A percentile compares a stretch with the other conserved stretches of the same genome.
Evolutionary conservation across 768 basidiomycete genomes (phyloP).

Genomic region (Kwoniella dendrophila): DNA sequence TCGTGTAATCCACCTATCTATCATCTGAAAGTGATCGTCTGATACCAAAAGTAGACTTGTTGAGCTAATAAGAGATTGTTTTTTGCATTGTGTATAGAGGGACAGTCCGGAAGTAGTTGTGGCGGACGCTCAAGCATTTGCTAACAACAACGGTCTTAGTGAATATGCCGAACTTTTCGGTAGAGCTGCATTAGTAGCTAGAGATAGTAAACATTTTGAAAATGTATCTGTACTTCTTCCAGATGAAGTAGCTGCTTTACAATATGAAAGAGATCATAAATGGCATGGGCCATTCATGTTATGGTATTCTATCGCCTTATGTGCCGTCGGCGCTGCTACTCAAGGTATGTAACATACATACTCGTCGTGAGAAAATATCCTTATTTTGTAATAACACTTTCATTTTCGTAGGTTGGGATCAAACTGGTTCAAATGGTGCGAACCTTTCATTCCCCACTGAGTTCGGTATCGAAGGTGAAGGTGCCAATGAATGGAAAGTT

Average conservation of each 20-base stretch:
- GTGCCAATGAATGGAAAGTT: conserved; percentile 49
- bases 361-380: no score
- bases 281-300: conserved; percentile 53
- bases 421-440: conserved; percentile 51
- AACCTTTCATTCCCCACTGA: conserved; percentile 52
- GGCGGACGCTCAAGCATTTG: conserved; percentile 29
- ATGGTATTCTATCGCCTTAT: conserved; percentile 43
- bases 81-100: conserved; percentile 1
- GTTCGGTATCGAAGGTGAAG: conserved; percentile 44
- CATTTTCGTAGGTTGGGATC: conserved; percentile 44
- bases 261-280: conserved; percentile 48
- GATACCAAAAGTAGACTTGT: background rate
- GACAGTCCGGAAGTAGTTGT: conserved; percentile 17
- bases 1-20: background rate
- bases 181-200: conserved; percentile 43
- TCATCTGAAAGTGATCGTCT: background rate
- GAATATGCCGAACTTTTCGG: conserved; percentile 30
- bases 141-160: conserved; percentile 27
- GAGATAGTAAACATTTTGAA: conserved; percentile 32
- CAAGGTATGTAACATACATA: conserved; percentile 31
- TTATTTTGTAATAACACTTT: no score
- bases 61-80: background rate
- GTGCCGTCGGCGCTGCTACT: conserved; percentile 48
- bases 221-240: conserved; percentile 35
- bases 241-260: conserved; percentile 44